Base-by-base conservation (phyloP, 176 grass and related monocot species). In the maize (Zea mays) region DNA sequence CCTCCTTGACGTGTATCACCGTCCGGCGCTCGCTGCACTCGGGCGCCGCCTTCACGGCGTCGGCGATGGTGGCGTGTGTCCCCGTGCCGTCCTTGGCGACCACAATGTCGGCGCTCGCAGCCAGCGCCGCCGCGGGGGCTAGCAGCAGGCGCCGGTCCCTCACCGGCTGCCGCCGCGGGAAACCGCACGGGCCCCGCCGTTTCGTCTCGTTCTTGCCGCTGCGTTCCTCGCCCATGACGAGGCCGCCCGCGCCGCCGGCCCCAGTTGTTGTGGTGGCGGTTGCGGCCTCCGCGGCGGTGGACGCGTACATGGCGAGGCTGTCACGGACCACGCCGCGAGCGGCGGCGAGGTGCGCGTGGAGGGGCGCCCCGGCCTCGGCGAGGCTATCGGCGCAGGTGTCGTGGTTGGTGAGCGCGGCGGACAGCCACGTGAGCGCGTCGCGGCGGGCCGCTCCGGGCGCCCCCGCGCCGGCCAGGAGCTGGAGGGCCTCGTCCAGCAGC, bases 361-460 rank as follows among this genome's bases (percentile, higher is more conserved):
- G 78, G 74, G 63, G 47, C 78, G 59, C 36, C 19, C 13, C 47
- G 43, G 73, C 79, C 62, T 81, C 83, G 3, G 78, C 43, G 66
- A 90, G 78, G 35, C 86, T 63, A 17, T 90, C 85, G 15, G 69
- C 74, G 77, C 92, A 94, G 10, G 91, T 93, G 87, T 90, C 87
- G 55, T 93, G 91, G 77, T 88, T 90, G 45, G 91, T 93, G 78
- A 93, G 79, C 15, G 85, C 87, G 6, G 75, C 88, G 44, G 82
- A 88, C 50, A 93, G 85, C 91, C 88, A 93, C 11, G 87, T 86
- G 44, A 79, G 27, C 27, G 81, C 91, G 76, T 93, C 91, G 46
- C 76, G 74, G 44, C 15, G 41, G 5, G 43, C n/a, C 6, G 87
- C 51, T 11, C 79, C 65, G 15, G 15, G 78, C 33, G 48, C 15